Evolutionary conservation across 2,329 filamentous ascomycete genomes (phyloP).

Genomic region (Beauveria australis): DNA sequence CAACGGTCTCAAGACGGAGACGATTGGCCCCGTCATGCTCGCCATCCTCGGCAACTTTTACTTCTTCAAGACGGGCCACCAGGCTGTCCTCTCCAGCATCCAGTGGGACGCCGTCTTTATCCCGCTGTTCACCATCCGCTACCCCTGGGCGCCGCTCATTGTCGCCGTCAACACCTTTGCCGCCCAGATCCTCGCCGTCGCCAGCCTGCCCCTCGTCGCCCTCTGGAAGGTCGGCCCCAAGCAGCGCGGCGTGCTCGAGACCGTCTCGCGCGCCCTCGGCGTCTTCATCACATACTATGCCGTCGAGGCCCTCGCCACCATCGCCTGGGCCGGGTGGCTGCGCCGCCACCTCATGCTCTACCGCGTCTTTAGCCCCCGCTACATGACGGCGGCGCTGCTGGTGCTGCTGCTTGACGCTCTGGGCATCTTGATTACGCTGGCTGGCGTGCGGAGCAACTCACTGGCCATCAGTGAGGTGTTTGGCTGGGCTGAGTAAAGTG

Average conservation of each 20-base stretch:
- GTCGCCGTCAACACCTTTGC: slow-evolving; percentile 83
- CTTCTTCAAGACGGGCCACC: slow-evolving; percentile 97
- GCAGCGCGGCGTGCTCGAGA: slow-evolving; percentile 59
- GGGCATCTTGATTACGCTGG: slow-evolving; percentile 59
- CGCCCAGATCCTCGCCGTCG: slow-evolving; percentile 74
- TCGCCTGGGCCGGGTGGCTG: slow-evolving; percentile 81
- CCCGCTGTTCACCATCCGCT: slow-evolving; percentile 69
- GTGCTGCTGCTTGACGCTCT: slow-evolving; percentile 72
- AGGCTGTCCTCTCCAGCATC: slow-evolving; percentile 77
- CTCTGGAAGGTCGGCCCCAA: slow-evolving; percentile 86
- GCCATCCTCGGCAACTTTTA: slow-evolving; percentile 87
- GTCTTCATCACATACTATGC: slow-evolving; percentile 78
- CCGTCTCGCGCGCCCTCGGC: slow-evolving; percentile 60
- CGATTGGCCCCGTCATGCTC: slow-evolving; percentile 77
- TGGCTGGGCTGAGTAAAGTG: slow-evolving; percentile 60
- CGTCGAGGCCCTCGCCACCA: slow-evolving; percentile 74
- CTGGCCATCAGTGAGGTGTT: slow-evolving; percentile 80
- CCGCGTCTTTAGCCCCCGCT: slow-evolving; percentile 83
- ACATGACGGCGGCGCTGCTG: slow-evolving; percentile 70
- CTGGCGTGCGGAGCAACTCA: slow-evolving; percentile 68
- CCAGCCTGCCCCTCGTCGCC: slow-evolving; percentile 70
- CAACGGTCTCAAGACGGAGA: slow-evolving; percentile 51
- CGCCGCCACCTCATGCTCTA: slow-evolving; percentile 94
- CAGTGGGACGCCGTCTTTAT: slow-evolving; percentile 97
- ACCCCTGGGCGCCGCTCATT: slow-evolving; percentile 81